phyloP scores from a whole-genome alignment of 208 protist genomes.

The Herpetomonas samuelpessoai region DNA sequence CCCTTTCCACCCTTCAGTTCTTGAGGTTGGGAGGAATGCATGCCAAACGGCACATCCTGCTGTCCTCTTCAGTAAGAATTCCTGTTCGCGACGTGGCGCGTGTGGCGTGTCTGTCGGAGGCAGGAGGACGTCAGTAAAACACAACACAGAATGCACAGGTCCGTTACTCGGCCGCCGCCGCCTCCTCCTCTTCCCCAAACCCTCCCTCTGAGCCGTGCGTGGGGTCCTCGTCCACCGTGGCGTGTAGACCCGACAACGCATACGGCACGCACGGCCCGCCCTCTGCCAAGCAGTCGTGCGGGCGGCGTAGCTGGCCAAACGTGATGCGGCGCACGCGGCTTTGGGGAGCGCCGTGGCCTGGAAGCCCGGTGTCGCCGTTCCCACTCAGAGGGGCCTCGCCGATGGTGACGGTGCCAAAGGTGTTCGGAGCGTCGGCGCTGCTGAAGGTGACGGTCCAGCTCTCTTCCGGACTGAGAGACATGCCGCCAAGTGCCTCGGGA shows the following conservation, averaged over 20 bases:
- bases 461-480: conserved; percentile 14
- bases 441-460: conserved; percentile 70
- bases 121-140: no score
- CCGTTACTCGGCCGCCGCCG: neutral
- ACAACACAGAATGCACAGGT: no score
- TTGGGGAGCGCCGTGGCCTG: conserved; percentile 17
- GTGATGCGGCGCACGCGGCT: conserved; percentile 28
- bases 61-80: no score
- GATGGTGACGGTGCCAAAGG: conserved; percentile 74
- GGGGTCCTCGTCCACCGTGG: neutral
- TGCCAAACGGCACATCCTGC: no score
- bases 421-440: conserved; percentile 66
- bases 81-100: no score
- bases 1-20: no score
- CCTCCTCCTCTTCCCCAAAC: neutral
- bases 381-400: conserved; percentile 24
- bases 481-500: conserved; percentile 2
- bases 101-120: no score
- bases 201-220: neutral
- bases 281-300: conserved; percentile 26
- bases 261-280: conserved; percentile 32
- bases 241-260: conserved; percentile 13
- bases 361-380: conserved; percentile 21
- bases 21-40: no score
- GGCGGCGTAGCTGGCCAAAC: conserved; percentile 16